Evolutionary conservation across 2,329 filamentous ascomycete species (phyloP), one percentile per base, ranked within the genome.

Genomic region (Incumbomyces delicatus): DNA sequence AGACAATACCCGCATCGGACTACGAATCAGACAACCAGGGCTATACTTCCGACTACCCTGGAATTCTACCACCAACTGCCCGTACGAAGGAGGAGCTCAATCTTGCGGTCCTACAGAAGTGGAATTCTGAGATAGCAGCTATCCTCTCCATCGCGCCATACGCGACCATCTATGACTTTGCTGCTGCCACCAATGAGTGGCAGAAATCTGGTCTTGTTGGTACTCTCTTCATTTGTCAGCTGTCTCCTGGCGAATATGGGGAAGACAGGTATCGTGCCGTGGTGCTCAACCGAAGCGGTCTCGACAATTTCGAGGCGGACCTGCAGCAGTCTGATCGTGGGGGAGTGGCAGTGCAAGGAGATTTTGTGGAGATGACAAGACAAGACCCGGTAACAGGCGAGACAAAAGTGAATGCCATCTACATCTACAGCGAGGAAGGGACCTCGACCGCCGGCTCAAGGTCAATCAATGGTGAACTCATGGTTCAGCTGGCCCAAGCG

Each of bases 11-110:
- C 11, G 41, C 46, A 27, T 67, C 66, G 14, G 80, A 84, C 64
- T 83, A 84, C 66, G 80, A 85, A 57, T 83, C 80, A 51, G 81
- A 84, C 61, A 74, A 73, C 16, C 72, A 71, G 29, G 65, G 69
- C 53, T 75, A 77, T 49, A 51, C 62, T 46, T 66, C 65, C 48
- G 65, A 68, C 50, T 55, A 53, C 50, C 58, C 61, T 27, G 63
- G 66, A 13, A 35, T 49, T 20, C 63, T 65, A 22, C 70, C 71
- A 35, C 70, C 72, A 45, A 63, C 68, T 31, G 53, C 58, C 6
- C 81, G 85, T 54, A 82, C 83, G 52, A 92, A 89, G 64, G 85
- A 83, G 46, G 83, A 94, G 56, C 81, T 96, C 60, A 96, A 96
- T 70, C 75, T 94, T 54, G 74, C 79, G 41, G 90, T 95, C 33